These are phyloP conservation scores for Nidula niveotomentosa DNA, from an alignment of 1,284 basidiomycete genomes.

Conservation along the genomic window DNA sequence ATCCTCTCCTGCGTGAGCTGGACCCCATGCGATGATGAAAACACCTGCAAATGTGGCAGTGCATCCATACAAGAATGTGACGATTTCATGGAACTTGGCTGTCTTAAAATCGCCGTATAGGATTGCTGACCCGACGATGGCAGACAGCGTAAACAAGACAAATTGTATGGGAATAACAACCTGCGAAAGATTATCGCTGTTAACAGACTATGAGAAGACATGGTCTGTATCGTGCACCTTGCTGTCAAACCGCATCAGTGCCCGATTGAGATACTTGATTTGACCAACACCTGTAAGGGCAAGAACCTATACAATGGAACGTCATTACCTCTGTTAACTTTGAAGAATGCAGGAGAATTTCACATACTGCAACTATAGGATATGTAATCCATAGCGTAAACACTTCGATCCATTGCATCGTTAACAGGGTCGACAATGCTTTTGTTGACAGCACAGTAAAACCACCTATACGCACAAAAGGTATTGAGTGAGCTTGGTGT, in stretches of 20 bases:
- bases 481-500: constrained; percentile 4
- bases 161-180: constrained; percentile 95
- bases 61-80: constrained; percentile 87
- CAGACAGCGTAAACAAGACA: constrained; percentile 85
- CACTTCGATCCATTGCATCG: constrained; percentile 72
- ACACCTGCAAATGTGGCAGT: constrained; percentile 85
- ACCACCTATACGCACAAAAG: constrained; percentile 54
- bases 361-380: constrained; percentile 59
- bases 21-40: constrained; percentile 74
- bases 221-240: constrained; percentile 47
- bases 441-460: constrained; percentile 97
- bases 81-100: constrained; percentile 77
- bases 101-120: constrained; percentile 92
- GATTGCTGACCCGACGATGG: constrained; percentile 91
- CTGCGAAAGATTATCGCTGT: constrained; percentile 31
- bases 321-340: constrained; percentile 6
- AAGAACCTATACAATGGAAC: constrained; percentile 51
- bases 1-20: constrained; percentile 26
- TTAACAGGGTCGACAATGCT: constrained; percentile 85
- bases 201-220: neutral
- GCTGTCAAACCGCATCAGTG: constrained; percentile 86
- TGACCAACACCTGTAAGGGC: constrained; percentile 84
- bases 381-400: constrained; percentile 82
- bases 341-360: neutral
- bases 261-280: constrained; percentile 89